A percentile compares a stretch with the other conserved stretches of the same genome.
Evolutionary conservation across 495 filamentous ascomycete species (phyloP).

Genomic region (Penicillium waksmanii): DNA sequence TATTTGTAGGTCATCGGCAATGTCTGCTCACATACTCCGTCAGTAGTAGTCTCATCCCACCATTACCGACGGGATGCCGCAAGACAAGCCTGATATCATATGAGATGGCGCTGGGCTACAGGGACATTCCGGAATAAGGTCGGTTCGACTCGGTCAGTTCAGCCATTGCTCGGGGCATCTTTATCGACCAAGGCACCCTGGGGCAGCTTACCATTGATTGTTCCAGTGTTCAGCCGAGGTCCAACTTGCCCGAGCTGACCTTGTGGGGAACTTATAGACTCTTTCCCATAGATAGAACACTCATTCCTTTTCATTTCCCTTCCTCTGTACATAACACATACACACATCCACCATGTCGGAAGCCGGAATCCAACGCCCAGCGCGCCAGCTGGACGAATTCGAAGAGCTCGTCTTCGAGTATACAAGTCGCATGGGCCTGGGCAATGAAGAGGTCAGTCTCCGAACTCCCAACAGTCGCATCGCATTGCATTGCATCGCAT

Average conservation of each 20-base stretch:
- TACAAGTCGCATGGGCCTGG: slow-evolving; percentile 27
- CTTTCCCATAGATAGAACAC: not conserved
- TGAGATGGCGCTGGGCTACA: too few species aligned
- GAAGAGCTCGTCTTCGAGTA: slow-evolving; percentile 39
- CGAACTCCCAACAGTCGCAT: not conserved
- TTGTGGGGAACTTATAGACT: slow-evolving; percentile 11
- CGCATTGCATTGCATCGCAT: too few species aligned
- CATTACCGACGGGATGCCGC: too few species aligned
- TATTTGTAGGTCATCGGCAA: too few species aligned
- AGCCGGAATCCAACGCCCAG: slow-evolving; percentile 24
- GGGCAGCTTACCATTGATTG: too few species aligned
- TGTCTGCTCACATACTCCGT: too few species aligned
- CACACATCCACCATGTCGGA: slow-evolving; percentile 23
- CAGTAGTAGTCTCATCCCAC: too few species aligned
- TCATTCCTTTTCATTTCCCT: not conserved
- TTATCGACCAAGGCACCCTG: too few species aligned
- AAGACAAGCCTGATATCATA: too few species aligned
- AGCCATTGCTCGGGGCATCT: too few species aligned
- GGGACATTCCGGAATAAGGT: too few species aligned
- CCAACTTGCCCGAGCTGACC: slow-evolving; percentile 6
- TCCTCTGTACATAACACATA: not conserved
- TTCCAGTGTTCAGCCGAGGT: slow-evolving; percentile 17
- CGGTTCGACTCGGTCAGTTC: too few species aligned
- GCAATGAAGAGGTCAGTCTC: slow-evolving; percentile 26
- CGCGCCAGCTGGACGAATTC: slow-evolving; percentile 37